These are phyloP conservation scores for Acer yangbiense DNA, from an alignment of 345 rosid species.

Conservation along the genomic window DNA sequence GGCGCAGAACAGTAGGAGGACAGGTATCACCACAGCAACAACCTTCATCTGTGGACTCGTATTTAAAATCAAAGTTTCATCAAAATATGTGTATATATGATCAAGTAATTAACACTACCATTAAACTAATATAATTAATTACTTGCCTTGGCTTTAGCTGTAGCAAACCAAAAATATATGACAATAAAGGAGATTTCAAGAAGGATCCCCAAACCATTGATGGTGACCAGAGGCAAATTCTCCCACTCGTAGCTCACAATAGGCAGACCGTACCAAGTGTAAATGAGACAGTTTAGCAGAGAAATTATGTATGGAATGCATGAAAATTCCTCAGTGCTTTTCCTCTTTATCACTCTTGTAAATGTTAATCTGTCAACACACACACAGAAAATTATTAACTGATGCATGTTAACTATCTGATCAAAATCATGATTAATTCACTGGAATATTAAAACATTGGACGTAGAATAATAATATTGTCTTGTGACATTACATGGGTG, in stretches of 20 bases:
- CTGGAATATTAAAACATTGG: too few species aligned
- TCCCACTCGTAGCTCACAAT: slow-evolving; percentile 81
- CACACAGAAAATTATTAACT: too few species aligned
- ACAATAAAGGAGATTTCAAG: slow-evolving; percentile 67
- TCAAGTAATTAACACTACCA: background rate
- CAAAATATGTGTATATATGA: background rate
- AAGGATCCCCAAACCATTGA: slow-evolving; percentile 75
- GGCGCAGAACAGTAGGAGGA: slow-evolving; percentile 34
- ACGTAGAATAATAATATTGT: too few species aligned
- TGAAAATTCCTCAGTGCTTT: slow-evolving; percentile 75
- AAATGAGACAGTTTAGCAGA: slow-evolving; percentile 70
- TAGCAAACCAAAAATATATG: slow-evolving; percentile 57
- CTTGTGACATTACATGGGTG: slow-evolving; percentile 61
- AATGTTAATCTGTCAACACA: slow-evolving; percentile 65
- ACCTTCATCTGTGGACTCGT: slow-evolving; percentile 54
- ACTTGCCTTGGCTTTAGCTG: slow-evolving; percentile 61
- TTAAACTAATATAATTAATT: background rate
- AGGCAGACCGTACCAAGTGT: slow-evolving; percentile 88
- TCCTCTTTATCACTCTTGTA: slow-evolving; percentile 62
- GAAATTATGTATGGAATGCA: slow-evolving; percentile 74
- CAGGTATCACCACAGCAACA: slow-evolving; percentile 34
- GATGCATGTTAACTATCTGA: too few species aligned
- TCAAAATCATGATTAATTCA: background rate
- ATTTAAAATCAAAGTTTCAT: too few species aligned
- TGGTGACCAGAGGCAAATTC: slow-evolving; percentile 67